Evolutionary conservation across 163 green algal genomes (phyloP), one percentile per base, ranked within the genome.

Genomic region (Chlorella variabilis): DNA sequence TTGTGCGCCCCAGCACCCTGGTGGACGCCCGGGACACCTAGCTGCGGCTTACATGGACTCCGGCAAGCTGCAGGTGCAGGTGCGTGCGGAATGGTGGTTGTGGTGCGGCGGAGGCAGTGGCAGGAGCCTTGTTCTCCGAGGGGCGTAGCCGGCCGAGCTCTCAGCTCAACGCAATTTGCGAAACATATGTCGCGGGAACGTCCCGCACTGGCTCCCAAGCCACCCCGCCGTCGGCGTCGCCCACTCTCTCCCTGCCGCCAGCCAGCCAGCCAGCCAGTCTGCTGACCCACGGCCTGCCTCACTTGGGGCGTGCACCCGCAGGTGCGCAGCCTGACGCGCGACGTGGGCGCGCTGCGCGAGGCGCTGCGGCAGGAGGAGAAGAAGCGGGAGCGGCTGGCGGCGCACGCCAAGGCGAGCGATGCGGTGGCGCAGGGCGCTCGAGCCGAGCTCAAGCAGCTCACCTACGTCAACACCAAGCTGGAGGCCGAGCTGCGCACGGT

Each of bases 381-480:
- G 45, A 80, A 85, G 23, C 79, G 90, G 9, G 87, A 92, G 71
- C 83, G 87, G 0, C 86, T 87, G 5, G 61, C 84, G 2, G 33
- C 63, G n/a, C 80, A 85, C 65, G 65, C 84, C 36, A 87, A 89
- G 63, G 80, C 90, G 33, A 42, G 56, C 31, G 84, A 91, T 21
- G 83, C 86, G 23, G 66, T 74, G 2, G 59, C 34, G 0, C 34
- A 48, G 9, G 61, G 56, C 0, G 68, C 58, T 3, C 78, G 90
- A 20, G 36, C 62, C 0, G 45, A 83, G 1, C 27, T 78, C 2
- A 81, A 84, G 65, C 79, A 89, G 79, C 85, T 94, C 13, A 34
- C 68, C 0, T 94, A 94, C 66, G 79, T 80, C 58, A 94, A 94
- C 79, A 85, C 51, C 63, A 90, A 90, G 81, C 75, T 92, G 36